These are phyloP conservation scores for Penicillium arizonense DNA, from an alignment of 495 filamentous ascomycete genomes.

Conservation along the genomic window DNA sequence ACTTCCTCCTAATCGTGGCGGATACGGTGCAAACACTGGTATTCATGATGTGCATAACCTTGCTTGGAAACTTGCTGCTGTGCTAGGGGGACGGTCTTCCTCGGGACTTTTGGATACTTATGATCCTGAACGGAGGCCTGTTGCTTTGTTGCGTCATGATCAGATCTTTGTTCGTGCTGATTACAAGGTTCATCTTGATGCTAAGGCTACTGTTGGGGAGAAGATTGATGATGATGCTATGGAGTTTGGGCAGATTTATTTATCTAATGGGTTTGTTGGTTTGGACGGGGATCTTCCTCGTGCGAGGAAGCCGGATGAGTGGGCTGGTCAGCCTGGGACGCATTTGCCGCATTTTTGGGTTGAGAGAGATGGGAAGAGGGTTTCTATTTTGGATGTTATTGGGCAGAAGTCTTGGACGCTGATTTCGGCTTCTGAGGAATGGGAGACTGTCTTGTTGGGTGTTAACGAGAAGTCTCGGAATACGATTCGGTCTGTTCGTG, in stretches of 20 bases:
- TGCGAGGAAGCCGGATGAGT: constrained; percentile 26
- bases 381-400: constrained; percentile 20
- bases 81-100: constrained; percentile 38
- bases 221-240: constrained; percentile 28
- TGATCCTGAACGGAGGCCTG: constrained; percentile 48
- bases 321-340: constrained; percentile 27
- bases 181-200: constrained; percentile 21
- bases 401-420: constrained; percentile 15
- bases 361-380: constrained; percentile 5
- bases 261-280: constrained; percentile 13
- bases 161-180: constrained; percentile 29
- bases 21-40: constrained; percentile 49
- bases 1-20: constrained; percentile 45
- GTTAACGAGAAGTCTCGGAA: constrained; percentile 4
- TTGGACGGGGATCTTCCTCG: constrained; percentile 9
- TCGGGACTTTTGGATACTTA: constrained; percentile 47
- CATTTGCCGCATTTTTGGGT: constrained; percentile 28
- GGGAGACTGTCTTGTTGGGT: constrained; percentile 6
- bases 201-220: constrained; percentile 4
- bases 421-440: constrained; percentile 9
- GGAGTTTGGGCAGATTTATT: constrained; percentile 26
- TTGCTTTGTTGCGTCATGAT: constrained; percentile 32
- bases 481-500: constrained; percentile 3
- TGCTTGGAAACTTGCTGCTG: constrained; percentile 47
- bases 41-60: constrained; percentile 49